Evolutionary conservation across 2,329 filamentous ascomycete genomes (phyloP).

Genomic region (Sporothrix sp.): DNA sequence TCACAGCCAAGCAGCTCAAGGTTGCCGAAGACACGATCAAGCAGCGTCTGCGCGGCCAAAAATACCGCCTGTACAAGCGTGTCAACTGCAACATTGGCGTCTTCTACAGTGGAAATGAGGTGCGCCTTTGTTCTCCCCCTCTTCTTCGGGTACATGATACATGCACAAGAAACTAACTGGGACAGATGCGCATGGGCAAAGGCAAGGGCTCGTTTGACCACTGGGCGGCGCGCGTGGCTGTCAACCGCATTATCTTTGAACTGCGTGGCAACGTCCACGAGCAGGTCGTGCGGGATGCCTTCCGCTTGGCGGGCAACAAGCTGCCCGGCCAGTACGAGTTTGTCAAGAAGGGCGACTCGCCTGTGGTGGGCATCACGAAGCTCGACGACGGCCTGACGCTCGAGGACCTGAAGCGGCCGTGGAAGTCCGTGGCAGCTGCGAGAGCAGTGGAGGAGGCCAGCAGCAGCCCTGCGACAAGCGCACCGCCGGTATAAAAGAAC

Average conservation of each 20-base stretch:
- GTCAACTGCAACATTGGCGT: slow-evolving; percentile 90
- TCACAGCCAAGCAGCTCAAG: slow-evolving; percentile 78
- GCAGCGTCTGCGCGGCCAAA: slow-evolving; percentile 75
- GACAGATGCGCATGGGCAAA: slow-evolving; percentile 92
- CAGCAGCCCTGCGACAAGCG: not conserved
- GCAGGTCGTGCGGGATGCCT: slow-evolving; percentile 86
- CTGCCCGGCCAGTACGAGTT: slow-evolving; percentile 88
- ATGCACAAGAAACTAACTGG: too few relatives aligned
- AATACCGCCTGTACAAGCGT: slow-evolving; percentile 85
- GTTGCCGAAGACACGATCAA: slow-evolving; percentile 92
- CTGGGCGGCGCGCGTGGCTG: slow-evolving; percentile 82
- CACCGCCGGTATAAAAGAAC: slow-evolving; percentile 1
- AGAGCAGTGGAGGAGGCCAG: slow-evolving; percentile 23
- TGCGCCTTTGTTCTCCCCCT: slow-evolving; percentile 31
- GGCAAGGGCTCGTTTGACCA: slow-evolving; percentile 96
- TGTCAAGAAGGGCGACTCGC: slow-evolving; percentile 81
- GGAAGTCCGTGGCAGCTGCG: slow-evolving; percentile 31
- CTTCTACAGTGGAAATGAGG: slow-evolving; percentile 89
- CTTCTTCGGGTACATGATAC: slow-evolving; percentile 1
- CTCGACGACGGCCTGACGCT: slow-evolving; percentile 69
- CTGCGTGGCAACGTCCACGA: slow-evolving; percentile 88
- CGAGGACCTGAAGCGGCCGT: slow-evolving; percentile 72
- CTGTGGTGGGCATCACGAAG: slow-evolving; percentile 88
- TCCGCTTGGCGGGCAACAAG: slow-evolving; percentile 89
- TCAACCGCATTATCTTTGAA: slow-evolving; percentile 89